Evolutionary conservation across 1,284 basidiomycete species (phyloP), one percentile per base, ranked within the genome.

Genomic region (Rhodotorula sp.): DNA sequence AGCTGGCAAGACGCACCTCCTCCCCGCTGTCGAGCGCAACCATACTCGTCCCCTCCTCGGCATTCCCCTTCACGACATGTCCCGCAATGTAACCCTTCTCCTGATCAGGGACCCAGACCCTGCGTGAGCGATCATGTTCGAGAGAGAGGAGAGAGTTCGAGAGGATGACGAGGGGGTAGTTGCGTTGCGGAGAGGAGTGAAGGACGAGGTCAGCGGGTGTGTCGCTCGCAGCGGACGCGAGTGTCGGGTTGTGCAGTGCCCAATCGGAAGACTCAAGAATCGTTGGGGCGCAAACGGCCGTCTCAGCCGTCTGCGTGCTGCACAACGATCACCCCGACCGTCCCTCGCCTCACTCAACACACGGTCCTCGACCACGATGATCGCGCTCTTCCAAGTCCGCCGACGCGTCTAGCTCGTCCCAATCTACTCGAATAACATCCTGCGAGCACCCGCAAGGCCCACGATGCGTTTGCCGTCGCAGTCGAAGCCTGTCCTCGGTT

Each of bases 61-160:
- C 73, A 67, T 91, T 86, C 80, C 95, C 93, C 73, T 86, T 87
- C 72, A 91, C 85, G 30, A 96, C 90, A 89, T 91, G 94, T 64
- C 90, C 93, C 54, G 91, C 88, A 51, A 94, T 84, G 80, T 95
- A 96, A 9, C 94, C 94, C 71, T 92, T 89, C 79, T 86, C 86
- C 74, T 89, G 86, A 80, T 95, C 92, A 2, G 92, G 92, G 32
- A 94, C 89, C 93, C 93, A 96, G 4, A 96, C 93, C 75, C 81
- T 75, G 63, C 53, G 39, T 44, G 13, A 2, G 11, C 11, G 39
- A 29, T 4, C 24, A 22, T 20, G 29, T 54, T 15, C 22, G 32
- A 51, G 9, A 15, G 27, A 22, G 13, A 30, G 22, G 47, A 47
- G 24, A 11, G 49, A 32, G 44, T 11, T n/a, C 30, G 47, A 39